These are phyloP conservation scores for Aleurites moluccanus DNA, from an alignment of 441 rosid genomes.

Conservation along the genomic window DNA sequence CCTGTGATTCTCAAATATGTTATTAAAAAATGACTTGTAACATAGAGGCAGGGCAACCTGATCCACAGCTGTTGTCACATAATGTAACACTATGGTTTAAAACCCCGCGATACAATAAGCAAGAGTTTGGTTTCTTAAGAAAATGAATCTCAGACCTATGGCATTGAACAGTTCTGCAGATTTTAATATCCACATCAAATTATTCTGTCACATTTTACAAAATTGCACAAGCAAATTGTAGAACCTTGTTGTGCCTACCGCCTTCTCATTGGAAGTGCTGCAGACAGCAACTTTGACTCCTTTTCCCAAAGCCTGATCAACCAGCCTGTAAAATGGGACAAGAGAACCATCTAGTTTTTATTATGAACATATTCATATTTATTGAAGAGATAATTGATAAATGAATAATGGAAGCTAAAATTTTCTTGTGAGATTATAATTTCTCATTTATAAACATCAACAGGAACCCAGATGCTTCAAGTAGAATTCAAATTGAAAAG, in stretches of 20 bases:
- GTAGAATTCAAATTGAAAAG: not conserved
- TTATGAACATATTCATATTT: not conserved
- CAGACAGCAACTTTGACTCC: conserved; percentile 92
- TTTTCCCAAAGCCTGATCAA: conserved; percentile 84
- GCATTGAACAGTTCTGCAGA: not conserved
- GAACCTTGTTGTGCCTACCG: conserved; percentile 84
- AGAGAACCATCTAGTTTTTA: not conserved
- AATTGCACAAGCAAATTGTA: conserved; percentile 29
- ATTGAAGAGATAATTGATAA: not conserved
- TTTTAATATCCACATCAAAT: not conserved
- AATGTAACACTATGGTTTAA: not conserved
- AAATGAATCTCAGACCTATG: conserved; percentile 3
- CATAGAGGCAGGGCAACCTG: not conserved
- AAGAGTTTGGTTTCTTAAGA: conserved; percentile 12
- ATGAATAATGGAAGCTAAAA: not conserved
- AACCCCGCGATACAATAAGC: not conserved
- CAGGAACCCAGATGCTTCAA: not conserved
- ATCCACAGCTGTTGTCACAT: not conserved
- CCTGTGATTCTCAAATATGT: conserved; percentile 2
- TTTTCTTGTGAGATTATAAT: not conserved
- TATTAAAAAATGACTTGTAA: not conserved
- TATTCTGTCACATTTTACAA: conserved; percentile 12
- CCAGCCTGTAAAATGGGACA: conserved; percentile 49
- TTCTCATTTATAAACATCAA: not conserved
- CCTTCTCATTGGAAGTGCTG: conserved; percentile 98